Percentiles rank a stretch among this genome's conserved stretches.
These are phyloP conservation scores for Lignosus rhinocerotis DNA, from an alignment of 1,284 basidiomycete genomes.

Conservation along the genomic window DNA sequence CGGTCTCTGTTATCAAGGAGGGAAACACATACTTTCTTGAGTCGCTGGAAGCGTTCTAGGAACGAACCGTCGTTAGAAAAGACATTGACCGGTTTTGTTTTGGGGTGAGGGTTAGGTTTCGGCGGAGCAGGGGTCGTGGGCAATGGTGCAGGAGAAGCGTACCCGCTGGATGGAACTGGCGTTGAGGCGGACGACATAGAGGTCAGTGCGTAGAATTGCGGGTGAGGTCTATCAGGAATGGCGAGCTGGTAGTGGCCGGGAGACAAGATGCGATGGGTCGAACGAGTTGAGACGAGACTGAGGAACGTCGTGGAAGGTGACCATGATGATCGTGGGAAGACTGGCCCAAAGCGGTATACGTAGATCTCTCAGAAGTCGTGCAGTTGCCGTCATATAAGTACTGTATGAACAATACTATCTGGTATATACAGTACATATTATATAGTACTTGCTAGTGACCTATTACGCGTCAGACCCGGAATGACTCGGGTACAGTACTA, in stretches of 20 bases:
- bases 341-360: not conserved
- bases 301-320: slow-evolving; percentile 13
- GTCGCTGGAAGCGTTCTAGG: slow-evolving; percentile 55
- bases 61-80: slow-evolving; percentile 64
- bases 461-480: too few species aligned
- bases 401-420: too few species aligned
- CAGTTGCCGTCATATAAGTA: too few species aligned
- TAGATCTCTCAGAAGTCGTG: too few species aligned
- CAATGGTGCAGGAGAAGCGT: slow-evolving; percentile 32
- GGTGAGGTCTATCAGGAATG: too few species aligned
- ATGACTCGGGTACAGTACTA: too few species aligned
- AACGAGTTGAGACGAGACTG: too few species aligned
- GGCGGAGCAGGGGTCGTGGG: slow-evolving; percentile 26
- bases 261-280: slow-evolving; percentile 1
- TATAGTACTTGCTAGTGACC: too few species aligned
- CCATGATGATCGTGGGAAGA: slow-evolving; percentile 9
- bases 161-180: slow-evolving; percentile 30
- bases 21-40: slow-evolving; percentile 43
- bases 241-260: not conserved
- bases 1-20: not conserved
- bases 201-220: not conserved
- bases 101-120: slow-evolving; percentile 32
- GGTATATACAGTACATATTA: too few species aligned
- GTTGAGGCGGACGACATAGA: slow-evolving; percentile 27
- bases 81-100: slow-evolving; percentile 51